Percentiles rank a stretch among this genome's conserved stretches.
phyloP scores from a whole-genome alignment of 306 rosid species.

The Sphenostylis stenocarpa region DNA sequence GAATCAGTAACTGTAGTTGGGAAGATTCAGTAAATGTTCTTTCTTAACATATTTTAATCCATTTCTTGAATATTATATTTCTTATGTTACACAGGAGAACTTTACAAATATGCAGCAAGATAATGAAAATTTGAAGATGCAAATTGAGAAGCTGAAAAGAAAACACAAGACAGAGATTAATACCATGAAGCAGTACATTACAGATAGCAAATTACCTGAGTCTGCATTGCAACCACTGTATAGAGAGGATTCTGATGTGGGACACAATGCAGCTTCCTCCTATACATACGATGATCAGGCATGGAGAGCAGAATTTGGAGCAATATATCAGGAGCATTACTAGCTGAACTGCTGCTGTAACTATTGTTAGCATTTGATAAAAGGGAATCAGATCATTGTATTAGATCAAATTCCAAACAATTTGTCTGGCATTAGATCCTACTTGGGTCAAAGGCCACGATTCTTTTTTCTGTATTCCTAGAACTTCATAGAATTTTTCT shows the following conservation, averaged over 20 bases:
- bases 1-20: too few relatives aligned
- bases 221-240: conserved; percentile 79
- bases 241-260: conserved; percentile 49
- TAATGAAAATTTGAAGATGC: conserved; percentile 67
- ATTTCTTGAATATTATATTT: conserved; percentile 13
- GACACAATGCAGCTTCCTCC: conserved; percentile 39
- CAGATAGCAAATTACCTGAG: conserved; percentile 85
- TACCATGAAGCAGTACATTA: conserved; percentile 87
- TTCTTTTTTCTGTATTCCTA: background rate
- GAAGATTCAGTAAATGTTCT: too few relatives aligned
- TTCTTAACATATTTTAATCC: too few relatives aligned
- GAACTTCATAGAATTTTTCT: background rate
- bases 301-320: conserved; percentile 96
- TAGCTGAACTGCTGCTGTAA: conserved; percentile 25
- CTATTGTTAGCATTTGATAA: background rate
- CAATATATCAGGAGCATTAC: conserved; percentile 77
- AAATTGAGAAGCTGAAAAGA: conserved; percentile 79
- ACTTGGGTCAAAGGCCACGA: conserved; percentile 38
- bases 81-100: conserved; percentile 58
- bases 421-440: conserved; percentile 40
- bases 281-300: conserved; percentile 79
- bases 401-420: background rate
- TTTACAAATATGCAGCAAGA: conserved; percentile 53
- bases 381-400: background rate
- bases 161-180: conserved; percentile 87